Base-by-base conservation (phyloP, 371 early-diverging fungal genomes). In the Actinomortierella wolfii region DNA sequence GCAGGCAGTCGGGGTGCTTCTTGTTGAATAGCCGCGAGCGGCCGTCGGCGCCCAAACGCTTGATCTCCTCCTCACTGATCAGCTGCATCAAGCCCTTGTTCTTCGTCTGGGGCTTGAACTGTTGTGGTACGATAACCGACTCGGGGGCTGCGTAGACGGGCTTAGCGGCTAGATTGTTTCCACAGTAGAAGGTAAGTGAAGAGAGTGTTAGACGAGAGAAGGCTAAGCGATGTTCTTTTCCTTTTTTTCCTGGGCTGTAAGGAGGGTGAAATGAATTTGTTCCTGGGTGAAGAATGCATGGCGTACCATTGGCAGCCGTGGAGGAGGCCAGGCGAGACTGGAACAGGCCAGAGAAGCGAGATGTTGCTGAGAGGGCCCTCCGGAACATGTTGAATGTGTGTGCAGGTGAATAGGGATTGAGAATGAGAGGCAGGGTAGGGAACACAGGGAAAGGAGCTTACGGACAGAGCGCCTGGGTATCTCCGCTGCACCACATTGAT, bases 71-170 rank as follows among this genome's bases (percentile, higher is more conserved):
- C 61, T 84, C 71, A 51, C 77, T 67, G 21, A 92, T 78, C 18
- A 83, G 66, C 67, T 89, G 80, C 89, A 92, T 89, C 40, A 91
- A 76, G 67, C 88, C 86, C 57, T 87, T 85, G 68, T 79, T 76
- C 57, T 83, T 83, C 63, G 77, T 78, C 39, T 83, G 78, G 49
- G 78, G 78, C 24, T 73, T 73, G 48, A 73, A 73, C 48, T 73
- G 74, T 29, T 57, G 57, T 41, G 74, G 74, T 54, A 73, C 67
- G 41, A 28, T 25, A 13, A 73, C 63, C 7, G 74, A 73, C 29
- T 67, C 67, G 48, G 74, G 74, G 13, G 74, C 74, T 14, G 59
- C 67, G 57, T 73, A 73, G 61, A 57, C 54, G 52, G 74, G 56
- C 66, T 67, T 73, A 48, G 67, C 51, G 28, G 67, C 74, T 63